Conservation (phyloP, 306 rosid genomes). For the Canavalia gladiata region DNA sequence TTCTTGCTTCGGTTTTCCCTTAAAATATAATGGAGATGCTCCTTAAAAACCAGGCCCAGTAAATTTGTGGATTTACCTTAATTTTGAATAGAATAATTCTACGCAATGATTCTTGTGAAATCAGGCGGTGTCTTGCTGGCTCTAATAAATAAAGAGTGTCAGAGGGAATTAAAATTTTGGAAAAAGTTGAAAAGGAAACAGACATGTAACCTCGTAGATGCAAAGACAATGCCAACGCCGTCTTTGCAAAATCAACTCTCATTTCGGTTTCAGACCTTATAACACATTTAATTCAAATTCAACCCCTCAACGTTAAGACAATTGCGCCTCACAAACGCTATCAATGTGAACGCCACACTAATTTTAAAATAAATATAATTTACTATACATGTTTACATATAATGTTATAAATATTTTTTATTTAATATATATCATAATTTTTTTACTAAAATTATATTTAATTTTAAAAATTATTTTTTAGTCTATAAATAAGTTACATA, state of each 20-base stretch:
- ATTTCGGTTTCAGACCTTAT: background rate
- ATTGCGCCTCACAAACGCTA: background rate
- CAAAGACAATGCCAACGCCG: constrained; percentile 34
- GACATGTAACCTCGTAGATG: constrained; percentile 38
- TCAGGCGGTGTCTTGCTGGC: background rate
- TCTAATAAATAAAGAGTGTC: background rate
- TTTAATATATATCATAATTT: no score
- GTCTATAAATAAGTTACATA: no score
- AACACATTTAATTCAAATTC: background rate
- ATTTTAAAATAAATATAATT: no score
- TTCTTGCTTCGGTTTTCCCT: no score
- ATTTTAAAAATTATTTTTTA: no score
- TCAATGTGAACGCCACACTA: no score
- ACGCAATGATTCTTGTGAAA: constrained; percentile 1
- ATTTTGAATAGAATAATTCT: constrained; percentile 1
- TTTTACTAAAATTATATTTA: no score
- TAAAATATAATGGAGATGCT: no score
- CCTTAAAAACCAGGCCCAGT: no score
- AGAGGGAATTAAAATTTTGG: constrained; percentile 34
- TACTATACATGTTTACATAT: no score
- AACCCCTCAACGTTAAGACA: background rate
- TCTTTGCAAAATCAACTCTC: background rate
- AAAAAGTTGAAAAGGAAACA: constrained; percentile 39
- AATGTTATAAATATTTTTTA: no score
- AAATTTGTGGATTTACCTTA: background rate